Evolutionary conservation across 192 early-diverging fungal genomes (phyloP).

Genomic region (Haplosporangium gracile): DNA sequence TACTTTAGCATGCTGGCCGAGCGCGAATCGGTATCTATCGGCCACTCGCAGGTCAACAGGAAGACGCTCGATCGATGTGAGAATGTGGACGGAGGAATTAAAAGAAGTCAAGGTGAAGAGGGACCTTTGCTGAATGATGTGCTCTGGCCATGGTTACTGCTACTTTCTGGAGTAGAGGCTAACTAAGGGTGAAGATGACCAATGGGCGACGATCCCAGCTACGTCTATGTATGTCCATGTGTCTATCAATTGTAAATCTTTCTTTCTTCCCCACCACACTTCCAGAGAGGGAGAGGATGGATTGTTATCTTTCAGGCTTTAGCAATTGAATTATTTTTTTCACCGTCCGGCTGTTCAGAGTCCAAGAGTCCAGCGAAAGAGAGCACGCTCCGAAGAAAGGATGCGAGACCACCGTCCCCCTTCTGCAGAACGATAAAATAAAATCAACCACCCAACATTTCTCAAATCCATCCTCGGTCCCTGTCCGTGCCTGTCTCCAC

Average conservation of each 20-base stretch:
- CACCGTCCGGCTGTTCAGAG: background rate
- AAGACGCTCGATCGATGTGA: background rate
- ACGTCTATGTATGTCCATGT: background rate
- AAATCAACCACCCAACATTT: background rate
- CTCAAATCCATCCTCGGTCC: background rate
- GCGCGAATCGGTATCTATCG: background rate
- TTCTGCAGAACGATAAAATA: background rate
- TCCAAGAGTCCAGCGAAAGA: slow-evolving; percentile 5
- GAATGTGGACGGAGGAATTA: background rate
- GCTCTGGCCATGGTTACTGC: background rate
- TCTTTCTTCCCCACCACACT: background rate
- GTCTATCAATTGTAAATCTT: background rate
- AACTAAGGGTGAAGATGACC: background rate
- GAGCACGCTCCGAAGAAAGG: background rate
- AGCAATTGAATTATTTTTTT: background rate
- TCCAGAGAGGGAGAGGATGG: background rate
- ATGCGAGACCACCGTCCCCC: background rate
- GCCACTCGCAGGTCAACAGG: background rate
- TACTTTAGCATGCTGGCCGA: slow-evolving; percentile 2
- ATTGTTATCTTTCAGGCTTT: background rate
- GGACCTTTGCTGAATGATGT: background rate
- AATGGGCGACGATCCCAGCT: background rate
- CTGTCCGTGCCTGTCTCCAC: background rate
- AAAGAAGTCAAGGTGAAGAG: background rate
- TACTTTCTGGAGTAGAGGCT: no score